Base-by-base conservation (phyloP, 225 moss, liverwort and hornwort genomes). In the Pseudoscleropodium purum region DNA sequence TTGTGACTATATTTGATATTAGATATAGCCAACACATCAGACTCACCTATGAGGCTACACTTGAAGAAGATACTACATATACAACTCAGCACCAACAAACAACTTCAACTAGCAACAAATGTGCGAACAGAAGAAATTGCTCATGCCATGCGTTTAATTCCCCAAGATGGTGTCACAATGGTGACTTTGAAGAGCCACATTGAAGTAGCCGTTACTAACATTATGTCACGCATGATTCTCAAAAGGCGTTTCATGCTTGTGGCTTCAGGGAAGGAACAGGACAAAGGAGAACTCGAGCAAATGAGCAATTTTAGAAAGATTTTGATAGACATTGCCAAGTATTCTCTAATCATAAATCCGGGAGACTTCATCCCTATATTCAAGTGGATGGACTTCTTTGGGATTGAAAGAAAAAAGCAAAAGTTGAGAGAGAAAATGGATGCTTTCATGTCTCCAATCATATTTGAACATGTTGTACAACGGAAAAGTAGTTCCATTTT, bases 241-340 rank as follows among this genome's bases (percentile, higher is more conserved):
- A 66, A 66, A 18, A 66, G 36, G 6, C 19, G 66, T 66, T 66
- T 74, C 24, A 25, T 34, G 45, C 20, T 67, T 30, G 0, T 15
- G 4, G 8, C 57, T 6, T 10, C 15, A 4, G 9, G 0, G 0
- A 18, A 66, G 1, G 34, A 34, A 18, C 33, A 34, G 10, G 18
- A 18, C 18, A 18, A 66, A 19, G 9, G 18, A 36, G 66, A 34
- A 19, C 10, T 36, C 0, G 3, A 66, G 10, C 66, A 66, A 66
- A 10, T 66, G 66, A 66, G 10, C 0, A 66, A 7, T 15, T 82
- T 52, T 15, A 43, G 16, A 26, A 54, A 10, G 56, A 56, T 15
- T 45, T 54, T 43, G 15, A 66, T 2, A 10, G 66, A 66, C 10
- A 19, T 29, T 5, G 2, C 2, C 12, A 37, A 24, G 2, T 20